Evolutionary conservation across 768 basidiomycete species (phyloP).

Genomic region (Pleurotus cornucopiae): DNA sequence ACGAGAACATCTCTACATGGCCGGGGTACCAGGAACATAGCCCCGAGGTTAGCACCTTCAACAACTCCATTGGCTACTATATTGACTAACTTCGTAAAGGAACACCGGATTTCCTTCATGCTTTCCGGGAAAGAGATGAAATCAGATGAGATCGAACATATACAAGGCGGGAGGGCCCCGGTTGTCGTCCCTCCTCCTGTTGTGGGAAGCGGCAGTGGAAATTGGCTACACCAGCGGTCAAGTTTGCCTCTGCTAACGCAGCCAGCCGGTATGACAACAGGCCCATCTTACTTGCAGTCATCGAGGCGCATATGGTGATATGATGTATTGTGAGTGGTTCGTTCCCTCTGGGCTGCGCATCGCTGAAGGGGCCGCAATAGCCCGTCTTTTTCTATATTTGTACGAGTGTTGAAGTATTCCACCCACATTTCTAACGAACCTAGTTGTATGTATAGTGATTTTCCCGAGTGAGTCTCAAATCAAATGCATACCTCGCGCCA

Average conservation of each 20-base stretch:
- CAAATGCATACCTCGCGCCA: no score
- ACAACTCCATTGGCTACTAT: not conserved
- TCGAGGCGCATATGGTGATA: no score
- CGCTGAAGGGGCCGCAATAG: no score
- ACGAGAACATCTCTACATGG: conserved; percentile 1
- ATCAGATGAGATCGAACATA: conserved; percentile 7
- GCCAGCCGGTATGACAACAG: no score
- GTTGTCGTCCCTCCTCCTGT: not conserved
- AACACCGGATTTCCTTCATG: conserved; percentile 1
- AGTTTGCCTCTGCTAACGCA: not conserved
- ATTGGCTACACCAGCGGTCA: not conserved
- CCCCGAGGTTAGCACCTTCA: not conserved
- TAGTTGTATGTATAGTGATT: no score
- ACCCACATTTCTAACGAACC: no score
- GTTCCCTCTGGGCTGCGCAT: no score
- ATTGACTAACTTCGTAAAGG: not conserved
- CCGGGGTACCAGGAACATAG: not conserved
- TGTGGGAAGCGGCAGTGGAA: not conserved
- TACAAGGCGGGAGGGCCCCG: not conserved
- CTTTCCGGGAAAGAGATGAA: not conserved
- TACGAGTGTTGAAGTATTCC: no score
- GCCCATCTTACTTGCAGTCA: no score
- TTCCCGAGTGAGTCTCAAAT: no score
- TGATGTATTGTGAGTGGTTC: no score
- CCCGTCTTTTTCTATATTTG: no score